Conservation (phyloP, 352 stramenopile genomes). For the Peronosclerospora sorghi region DNA sequence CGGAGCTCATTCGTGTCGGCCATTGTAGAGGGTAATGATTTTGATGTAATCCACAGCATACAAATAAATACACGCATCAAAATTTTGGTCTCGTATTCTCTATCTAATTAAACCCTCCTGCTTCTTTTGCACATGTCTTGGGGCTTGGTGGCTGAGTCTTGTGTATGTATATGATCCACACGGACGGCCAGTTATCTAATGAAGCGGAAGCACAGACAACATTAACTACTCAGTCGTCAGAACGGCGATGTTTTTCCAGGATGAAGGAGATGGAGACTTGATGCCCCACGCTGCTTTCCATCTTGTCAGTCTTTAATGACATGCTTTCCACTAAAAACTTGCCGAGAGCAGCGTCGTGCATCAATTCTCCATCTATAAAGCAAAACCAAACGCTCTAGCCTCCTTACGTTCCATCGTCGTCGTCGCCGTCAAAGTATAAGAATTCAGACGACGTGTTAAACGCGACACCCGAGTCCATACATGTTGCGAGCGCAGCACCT, state of each 20-base stretch:
- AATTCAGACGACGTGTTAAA: too few relatives aligned
- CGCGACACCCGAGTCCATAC: too few relatives aligned
- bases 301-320: background rate
- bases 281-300: conserved; percentile 5
- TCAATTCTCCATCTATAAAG: conserved; percentile 1
- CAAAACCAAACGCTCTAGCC: conserved; percentile 1
- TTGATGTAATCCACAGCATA: background rate
- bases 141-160: too few relatives aligned
- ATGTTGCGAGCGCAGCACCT: too few relatives aligned
- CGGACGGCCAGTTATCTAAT: conserved; percentile 45
- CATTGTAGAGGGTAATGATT: conserved; percentile 2
- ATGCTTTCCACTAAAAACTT: conserved; percentile 4
- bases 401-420: conserved; percentile 74
- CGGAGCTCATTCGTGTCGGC: conserved; percentile 34
- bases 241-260: conserved; percentile 7
- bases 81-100: too few relatives aligned
- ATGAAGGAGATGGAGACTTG: conserved; percentile 1
- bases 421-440: conserved; percentile 69
- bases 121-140: too few relatives aligned
- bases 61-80: too few relatives aligned
- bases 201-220: conserved; percentile 27
- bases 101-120: too few relatives aligned
- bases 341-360: background rate
- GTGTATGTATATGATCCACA: conserved; percentile 3
- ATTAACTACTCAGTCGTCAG: conserved; percentile 83